A percentile compares a stretch with the other conserved stretches of the same genome.
These are phyloP conservation scores for Fusarium domesticum DNA, from an alignment of 2,329 filamentous ascomycete species.

Conservation along the genomic window DNA sequence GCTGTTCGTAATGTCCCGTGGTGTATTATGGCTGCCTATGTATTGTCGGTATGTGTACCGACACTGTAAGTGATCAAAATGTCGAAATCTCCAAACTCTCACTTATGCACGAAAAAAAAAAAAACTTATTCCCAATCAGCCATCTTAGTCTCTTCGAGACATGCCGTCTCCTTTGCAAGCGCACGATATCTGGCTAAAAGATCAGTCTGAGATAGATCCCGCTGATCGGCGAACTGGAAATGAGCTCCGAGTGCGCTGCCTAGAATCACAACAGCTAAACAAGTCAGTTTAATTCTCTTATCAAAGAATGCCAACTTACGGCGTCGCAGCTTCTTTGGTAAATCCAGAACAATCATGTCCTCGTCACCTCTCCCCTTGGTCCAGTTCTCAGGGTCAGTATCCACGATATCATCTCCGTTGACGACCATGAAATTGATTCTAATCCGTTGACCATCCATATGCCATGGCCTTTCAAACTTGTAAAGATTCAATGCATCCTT, in stretches of 20 bases:
- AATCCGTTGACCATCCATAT: slow-evolving; percentile 17
- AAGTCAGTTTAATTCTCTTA: neutral
- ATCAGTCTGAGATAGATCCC: neutral
- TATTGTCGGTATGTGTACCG: no score
- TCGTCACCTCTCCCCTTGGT: slow-evolving; percentile 4
- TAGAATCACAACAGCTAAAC: neutral
- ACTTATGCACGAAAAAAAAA: no score
- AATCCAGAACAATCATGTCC: slow-evolving; percentile 10
- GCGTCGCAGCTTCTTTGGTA: slow-evolving; percentile 12
- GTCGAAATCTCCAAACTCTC: no score
- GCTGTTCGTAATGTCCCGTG: no score
- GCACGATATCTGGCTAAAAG: neutral
- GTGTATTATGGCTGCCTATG: no score
- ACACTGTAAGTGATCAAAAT: no score
- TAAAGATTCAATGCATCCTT: slow-evolving; percentile 16
- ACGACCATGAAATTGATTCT: slow-evolving; percentile 22
- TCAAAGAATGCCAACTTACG: slow-evolving; percentile 9
- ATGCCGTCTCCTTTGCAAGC: neutral
- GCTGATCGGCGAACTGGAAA: neutral
- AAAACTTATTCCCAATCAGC: no score
- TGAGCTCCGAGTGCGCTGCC: neutral
- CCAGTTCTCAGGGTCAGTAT: slow-evolving; percentile 7
- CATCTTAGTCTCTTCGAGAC: neutral
- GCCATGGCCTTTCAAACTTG: slow-evolving; percentile 16
- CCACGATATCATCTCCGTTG: slow-evolving; percentile 15